These are phyloP conservation scores for Chaetothyriales sp. DNA, from an alignment of 2,329 filamentous ascomycete genomes.

Conservation along the genomic window DNA sequence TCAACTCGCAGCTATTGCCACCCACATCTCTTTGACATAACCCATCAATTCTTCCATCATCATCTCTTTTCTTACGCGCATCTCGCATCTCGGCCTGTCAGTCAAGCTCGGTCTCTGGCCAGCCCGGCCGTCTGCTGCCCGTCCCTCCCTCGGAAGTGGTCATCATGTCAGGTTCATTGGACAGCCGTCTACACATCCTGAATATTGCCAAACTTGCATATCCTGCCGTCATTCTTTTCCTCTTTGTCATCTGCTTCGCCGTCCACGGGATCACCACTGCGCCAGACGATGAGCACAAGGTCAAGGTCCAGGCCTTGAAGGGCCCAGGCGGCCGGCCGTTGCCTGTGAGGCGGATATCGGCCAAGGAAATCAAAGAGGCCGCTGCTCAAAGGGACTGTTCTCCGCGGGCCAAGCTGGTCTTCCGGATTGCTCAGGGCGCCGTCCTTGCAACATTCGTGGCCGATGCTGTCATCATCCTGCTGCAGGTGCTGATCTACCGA, in stretches of 20 bases:
- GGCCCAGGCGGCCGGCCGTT: slow-evolving; percentile 85
- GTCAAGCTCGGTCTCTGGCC: neutral
- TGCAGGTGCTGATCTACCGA: slow-evolving; percentile 54
- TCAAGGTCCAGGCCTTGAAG: slow-evolving; percentile 19
- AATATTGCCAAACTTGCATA: slow-evolving; percentile 34
- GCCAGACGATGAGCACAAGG: slow-evolving; percentile 29
- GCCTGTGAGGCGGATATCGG: slow-evolving; percentile 46
- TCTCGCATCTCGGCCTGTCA: neutral
- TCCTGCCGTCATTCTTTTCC: slow-evolving; percentile 47
- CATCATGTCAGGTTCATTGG: slow-evolving; percentile 7
- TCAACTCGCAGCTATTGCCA: neutral
- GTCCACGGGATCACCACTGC: slow-evolving; percentile 43
- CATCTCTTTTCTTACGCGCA: neutral
- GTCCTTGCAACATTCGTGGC: slow-evolving; percentile 60
- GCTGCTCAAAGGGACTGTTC: slow-evolving; percentile 43
- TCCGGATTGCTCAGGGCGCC: slow-evolving; percentile 58
- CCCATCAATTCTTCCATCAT: neutral
- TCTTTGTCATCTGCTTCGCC: slow-evolving; percentile 50
- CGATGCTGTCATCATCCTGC: slow-evolving; percentile 57
- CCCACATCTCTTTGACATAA: neutral
- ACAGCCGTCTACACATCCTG: slow-evolving; percentile 7
- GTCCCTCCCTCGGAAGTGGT: slow-evolving; percentile 8
- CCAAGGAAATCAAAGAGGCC: slow-evolving; percentile 33
- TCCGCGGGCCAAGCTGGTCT: slow-evolving; percentile 52
- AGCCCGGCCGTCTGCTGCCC: slow-evolving; percentile 1